Base-by-base conservation (phyloP, 2,329 filamentous ascomycete genomes). In the Tolypocladium tropicale region DNA sequence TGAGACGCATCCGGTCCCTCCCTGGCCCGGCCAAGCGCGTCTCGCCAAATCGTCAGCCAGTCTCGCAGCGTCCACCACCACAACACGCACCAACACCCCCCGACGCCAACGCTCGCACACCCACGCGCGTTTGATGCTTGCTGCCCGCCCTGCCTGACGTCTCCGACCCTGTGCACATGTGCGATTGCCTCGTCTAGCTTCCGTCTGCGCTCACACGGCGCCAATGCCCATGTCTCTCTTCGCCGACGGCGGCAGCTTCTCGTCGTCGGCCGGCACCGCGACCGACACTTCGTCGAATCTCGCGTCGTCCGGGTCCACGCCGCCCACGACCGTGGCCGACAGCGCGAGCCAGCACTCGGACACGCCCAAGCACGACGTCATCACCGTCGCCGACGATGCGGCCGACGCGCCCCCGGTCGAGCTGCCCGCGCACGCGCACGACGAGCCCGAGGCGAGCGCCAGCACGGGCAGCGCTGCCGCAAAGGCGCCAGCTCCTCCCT, bases 321-420 rank as follows among this genome's bases (percentile, higher is more conserved):
- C 85, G 51, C 83, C 84, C 28, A 88, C 85, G 52, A 88, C 82
- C 62, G 74, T 85, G 61, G 81, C 79, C 65, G 85, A 88, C 67
- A 78, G 75, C 63, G 77, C 75, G 58, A 86, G 83, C 70, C 73
- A 84, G 56, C 74, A 76, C 55, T 80, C 79, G 43, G 70, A 72
- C 53, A 60, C 67, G 36, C 67, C 70, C 36, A 74, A 74, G 59
- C 68, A 70, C 62, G 72, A 73, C 59, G 67, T 69, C 53, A 67
- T 69, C 58, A 64, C 65, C 59, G 65, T 73, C 41, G 61, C 62
- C 55, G 58, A 65, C 57, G 63, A 67, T 53, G 56, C 60, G 28
- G 59, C 63, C 32, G 37, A 58, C 51, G 60, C 67, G 54, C 56
- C 59, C 28, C 54, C 58, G 39, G 56, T 49, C 57, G 41, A 33